These are phyloP conservation scores for Fusarium sp. DNA, from an alignment of 2,329 filamentous ascomycete genomes.

Conservation along the genomic window DNA sequence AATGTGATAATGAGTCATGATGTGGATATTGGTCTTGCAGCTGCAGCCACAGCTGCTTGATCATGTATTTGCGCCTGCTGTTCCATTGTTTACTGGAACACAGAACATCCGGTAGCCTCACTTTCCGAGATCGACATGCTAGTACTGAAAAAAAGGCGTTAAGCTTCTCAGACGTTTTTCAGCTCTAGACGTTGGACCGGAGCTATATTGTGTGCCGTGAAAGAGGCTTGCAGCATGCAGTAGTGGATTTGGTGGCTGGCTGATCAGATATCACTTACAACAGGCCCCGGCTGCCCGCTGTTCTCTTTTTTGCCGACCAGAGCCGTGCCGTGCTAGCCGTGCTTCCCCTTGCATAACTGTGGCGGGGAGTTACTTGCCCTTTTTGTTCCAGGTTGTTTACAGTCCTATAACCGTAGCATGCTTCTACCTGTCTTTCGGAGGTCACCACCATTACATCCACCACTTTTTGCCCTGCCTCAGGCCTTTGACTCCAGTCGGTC, in stretches of 20 bases:
- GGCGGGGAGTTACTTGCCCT: not conserved
- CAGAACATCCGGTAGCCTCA: not conserved
- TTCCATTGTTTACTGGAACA: not conserved
- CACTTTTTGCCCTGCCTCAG: not conserved
- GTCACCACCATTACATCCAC: not conserved
- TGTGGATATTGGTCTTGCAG: not conserved
- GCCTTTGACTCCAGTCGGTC: not conserved
- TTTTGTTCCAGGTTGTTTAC: not conserved
- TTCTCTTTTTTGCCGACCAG: not conserved
- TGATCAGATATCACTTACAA: not conserved
- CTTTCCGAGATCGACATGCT: not conserved
- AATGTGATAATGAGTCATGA: not conserved
- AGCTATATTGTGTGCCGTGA: not conserved
- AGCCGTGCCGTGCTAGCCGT: not conserved
- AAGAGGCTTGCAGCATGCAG: not conserved
- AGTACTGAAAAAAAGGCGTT: accelerated
- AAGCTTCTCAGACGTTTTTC: not conserved
- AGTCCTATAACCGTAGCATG: not conserved
- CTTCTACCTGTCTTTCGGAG: not conserved
- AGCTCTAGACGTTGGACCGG: not conserved
- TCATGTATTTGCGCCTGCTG: not conserved
- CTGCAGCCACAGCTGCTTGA: not conserved
- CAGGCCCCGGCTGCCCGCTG: not conserved
- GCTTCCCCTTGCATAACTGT: not conserved
- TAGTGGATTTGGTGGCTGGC: not conserved